phyloP scores from a whole-genome alignment of 2,329 filamentous ascomycete species.

The Claviceps sp. region DNA sequence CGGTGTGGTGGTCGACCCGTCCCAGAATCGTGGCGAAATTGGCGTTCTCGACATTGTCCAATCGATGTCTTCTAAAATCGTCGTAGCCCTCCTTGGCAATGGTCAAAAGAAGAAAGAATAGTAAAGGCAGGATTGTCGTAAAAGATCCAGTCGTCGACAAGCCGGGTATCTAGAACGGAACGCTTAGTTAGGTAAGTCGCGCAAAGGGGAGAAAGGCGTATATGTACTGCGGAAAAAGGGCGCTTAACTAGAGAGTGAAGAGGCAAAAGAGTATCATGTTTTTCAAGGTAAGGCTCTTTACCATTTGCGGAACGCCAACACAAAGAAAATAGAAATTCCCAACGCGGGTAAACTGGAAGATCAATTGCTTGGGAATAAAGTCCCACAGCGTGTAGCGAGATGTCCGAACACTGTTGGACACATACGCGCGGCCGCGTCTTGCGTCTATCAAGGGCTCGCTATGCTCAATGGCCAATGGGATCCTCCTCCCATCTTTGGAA shows the following conservation, averaged over 20 bases:
- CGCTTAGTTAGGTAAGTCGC: neutral
- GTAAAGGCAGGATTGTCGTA: constrained; percentile 59
- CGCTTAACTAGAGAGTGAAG: neutral
- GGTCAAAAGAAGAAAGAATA: constrained; percentile 68
- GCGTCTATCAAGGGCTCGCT: constrained; percentile 32
- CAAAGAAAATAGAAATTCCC: constrained; percentile 83
- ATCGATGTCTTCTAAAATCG: constrained; percentile 63
- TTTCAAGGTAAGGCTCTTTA: constrained; percentile 8
- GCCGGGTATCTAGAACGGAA: constrained; percentile 39
- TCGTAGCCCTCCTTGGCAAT: constrained; percentile 81
- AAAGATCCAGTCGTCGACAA: constrained; percentile 63
- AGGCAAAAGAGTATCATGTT: neutral
- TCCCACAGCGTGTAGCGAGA: constrained; percentile 75
- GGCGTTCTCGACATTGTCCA: constrained; percentile 72
- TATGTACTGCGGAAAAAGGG: neutral
- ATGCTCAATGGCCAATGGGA: constrained; percentile 28
- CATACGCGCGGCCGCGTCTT: constrained; percentile 34
- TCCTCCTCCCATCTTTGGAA: constrained; percentile 53
- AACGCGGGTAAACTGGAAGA: constrained; percentile 76
- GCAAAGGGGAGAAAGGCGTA: neutral
- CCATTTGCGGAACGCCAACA: constrained; percentile 69
- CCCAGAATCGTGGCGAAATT: constrained; percentile 33
- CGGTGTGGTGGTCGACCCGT: constrained; percentile 21
- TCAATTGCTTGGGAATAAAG: constrained; percentile 72
- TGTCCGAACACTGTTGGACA: constrained; percentile 58